Evolutionary conservation across 2,329 filamentous ascomycete species (phyloP).

Genomic region (Aspergillus fructus): DNA sequence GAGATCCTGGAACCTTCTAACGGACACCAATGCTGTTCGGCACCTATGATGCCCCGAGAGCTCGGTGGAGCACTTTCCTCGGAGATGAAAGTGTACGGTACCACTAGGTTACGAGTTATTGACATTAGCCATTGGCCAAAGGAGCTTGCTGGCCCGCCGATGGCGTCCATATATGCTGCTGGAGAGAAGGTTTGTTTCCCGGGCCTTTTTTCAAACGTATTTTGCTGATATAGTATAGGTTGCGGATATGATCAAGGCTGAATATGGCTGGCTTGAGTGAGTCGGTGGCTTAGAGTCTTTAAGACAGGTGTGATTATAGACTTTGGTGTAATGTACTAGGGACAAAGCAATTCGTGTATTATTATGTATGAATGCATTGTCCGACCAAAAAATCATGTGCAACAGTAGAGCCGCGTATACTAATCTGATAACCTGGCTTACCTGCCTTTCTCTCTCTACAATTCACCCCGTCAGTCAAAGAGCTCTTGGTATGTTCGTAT

Average conservation of each 20-base stretch:
- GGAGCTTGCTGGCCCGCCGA: neutral
- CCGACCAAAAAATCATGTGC: too few species aligned
- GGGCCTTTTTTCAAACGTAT: neutral
- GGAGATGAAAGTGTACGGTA: neutral
- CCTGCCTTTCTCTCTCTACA: too few species aligned
- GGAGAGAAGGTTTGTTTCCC: neutral
- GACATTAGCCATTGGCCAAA: neutral
- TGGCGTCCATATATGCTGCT: neutral
- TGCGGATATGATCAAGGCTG: conserved; percentile 1
- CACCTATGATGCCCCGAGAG: neutral
- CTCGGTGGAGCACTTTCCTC: neutral
- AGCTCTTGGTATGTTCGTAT: too few species aligned
- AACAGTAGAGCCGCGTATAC: too few species aligned
- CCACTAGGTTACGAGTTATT: neutral
- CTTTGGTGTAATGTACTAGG: neutral
- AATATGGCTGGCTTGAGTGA: neutral
- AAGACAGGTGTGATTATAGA: neutral
- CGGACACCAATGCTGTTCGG: neutral
- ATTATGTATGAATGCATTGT: too few species aligned
- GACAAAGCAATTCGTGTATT: too few species aligned
- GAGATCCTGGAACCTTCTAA: neutral
- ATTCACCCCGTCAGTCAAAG: too few species aligned
- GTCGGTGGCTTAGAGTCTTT: neutral
- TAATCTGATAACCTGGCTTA: too few species aligned
- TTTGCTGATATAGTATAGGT: neutral